Base-by-base conservation (phyloP, 139 green algal species). In the Micromonas pusilla region DNA sequence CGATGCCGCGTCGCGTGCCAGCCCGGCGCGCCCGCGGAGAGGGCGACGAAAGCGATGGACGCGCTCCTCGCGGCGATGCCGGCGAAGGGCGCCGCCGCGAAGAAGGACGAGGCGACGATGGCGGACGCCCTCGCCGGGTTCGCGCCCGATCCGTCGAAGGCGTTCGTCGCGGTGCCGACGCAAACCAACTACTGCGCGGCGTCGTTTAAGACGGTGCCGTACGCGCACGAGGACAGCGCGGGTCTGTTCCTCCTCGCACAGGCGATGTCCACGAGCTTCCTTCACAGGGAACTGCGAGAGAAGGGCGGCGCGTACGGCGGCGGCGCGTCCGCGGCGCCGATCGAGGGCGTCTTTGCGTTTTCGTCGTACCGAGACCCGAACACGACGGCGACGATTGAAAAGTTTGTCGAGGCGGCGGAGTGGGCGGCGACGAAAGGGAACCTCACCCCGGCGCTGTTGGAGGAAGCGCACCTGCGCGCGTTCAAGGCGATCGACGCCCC, bases 291-390 rank as follows among this genome's bases (percentile, higher is more conserved):
- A 30, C 72, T 82, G 31, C 66, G 77, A 26, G 77, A 82, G 52
- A 82, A 82, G 68, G 77, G 77, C 45, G 77, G 77, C 33, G 77
- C 77, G 21, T 82, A 82, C 77, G 77, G 77, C 54, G 77, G 77
- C n/a, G 77, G 77, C 13, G 30, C 45, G 30, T 34, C 54, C 1
- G 54, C 52, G 16, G 65, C 38, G 9, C 77, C 77, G 45, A 52
- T 74, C 37, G 32, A 37, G 26, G 77, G 34, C 45, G n/a, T 64
- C 38, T 78, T 82, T 53, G 19, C 19, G 19, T 73, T 82, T 30
- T 77, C 65, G 45, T 78, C 68, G 3, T 82, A 82, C 66, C 77
- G 77, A 30, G 77, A 82, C 65, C 77, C 77, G 39, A 77, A 77
- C 77, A 77, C 66, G 31, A 57, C 34, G 20, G 67, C 62, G 30